phyloP scores from a whole-genome alignment of 1,139 yeast species.

The Zygotorulaspora mrakii region DNA sequence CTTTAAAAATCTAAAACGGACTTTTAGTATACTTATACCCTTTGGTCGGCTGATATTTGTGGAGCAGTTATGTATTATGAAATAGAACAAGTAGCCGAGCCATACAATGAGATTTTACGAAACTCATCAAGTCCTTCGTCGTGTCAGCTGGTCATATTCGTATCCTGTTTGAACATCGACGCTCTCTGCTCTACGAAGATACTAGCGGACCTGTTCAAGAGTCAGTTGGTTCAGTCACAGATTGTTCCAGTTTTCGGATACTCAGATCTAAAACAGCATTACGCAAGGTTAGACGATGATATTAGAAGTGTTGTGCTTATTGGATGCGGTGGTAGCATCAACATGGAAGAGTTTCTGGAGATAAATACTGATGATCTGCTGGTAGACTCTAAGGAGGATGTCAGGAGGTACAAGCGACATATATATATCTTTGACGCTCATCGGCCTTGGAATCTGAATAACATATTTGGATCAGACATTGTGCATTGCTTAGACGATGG shows the following conservation, averaged over 20 bases:
- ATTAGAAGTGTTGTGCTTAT: conserved; percentile 73
- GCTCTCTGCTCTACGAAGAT: conserved; percentile 87
- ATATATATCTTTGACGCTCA: conserved; percentile 87
- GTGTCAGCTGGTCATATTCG: conserved; percentile 82
- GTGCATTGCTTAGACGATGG: conserved; percentile 90
- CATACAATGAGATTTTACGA: conserved; percentile 56
- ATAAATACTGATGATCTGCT: conserved; percentile 52
- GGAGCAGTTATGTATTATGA: conserved; percentile 53
- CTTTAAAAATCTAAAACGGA: too few relatives aligned
- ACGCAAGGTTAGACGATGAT: conserved; percentile 61
- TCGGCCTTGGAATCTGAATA: conserved; percentile 94
- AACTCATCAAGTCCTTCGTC: conserved; percentile 81
- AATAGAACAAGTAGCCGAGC: conserved; percentile 55
- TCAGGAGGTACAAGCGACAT: conserved; percentile 42
- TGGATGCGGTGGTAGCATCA: conserved; percentile 96
- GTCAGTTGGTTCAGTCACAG: conserved; percentile 82
- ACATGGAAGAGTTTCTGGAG: conserved; percentile 73
- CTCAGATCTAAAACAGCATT: conserved; percentile 66
- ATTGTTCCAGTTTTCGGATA: conserved; percentile 94
- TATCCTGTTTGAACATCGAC: conserved; percentile 87
- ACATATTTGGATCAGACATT: conserved; percentile 78
- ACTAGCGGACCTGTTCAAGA: conserved; percentile 64
- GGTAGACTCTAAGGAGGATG: conserved; percentile 21
- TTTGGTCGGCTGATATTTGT: too few relatives aligned
- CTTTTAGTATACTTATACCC: too few relatives aligned